Evolutionary conservation across 2,329 filamentous ascomycete species (phyloP).

Genomic region (Plectosphaerella sp.): DNA sequence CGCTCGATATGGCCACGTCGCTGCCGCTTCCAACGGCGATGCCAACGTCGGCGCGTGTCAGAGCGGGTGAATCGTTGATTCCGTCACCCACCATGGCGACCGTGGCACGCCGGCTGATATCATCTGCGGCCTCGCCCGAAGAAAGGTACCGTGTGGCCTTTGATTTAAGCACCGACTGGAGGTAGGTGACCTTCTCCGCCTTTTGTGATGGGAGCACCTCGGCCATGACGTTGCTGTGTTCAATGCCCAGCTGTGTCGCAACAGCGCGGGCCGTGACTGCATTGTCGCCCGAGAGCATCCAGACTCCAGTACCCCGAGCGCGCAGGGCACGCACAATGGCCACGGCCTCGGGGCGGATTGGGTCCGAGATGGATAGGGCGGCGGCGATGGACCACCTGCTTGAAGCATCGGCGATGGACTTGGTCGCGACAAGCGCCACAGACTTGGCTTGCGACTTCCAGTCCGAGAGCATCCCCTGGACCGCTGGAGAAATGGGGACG

Average conservation of each 20-base stretch:
- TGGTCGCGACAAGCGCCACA: conserved; percentile 53
- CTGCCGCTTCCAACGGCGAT: conserved; percentile 81
- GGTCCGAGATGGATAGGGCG: conserved; percentile 74
- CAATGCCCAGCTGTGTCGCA: conserved; percentile 71
- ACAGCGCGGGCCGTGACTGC: conserved; percentile 78
- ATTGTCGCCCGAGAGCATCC: conserved; percentile 94
- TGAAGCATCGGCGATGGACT: conserved; percentile 11
- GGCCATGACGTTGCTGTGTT: conserved; percentile 70
- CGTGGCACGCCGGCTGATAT: conserved; percentile 35
- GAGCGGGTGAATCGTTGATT: conserved; percentile 82
- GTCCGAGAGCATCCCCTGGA: conserved; percentile 33
- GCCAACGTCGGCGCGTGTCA: conserved; percentile 75
- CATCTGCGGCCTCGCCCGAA: conserved; percentile 12
- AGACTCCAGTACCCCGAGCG: conserved; percentile 65
- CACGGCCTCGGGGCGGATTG: conserved; percentile 69
- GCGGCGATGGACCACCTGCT: conserved; percentile 49
- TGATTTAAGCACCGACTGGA: conserved; percentile 49
- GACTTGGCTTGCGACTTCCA: conserved; percentile 65
- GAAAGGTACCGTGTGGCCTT: neutral
- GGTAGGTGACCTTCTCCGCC: conserved; percentile 62
- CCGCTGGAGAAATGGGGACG: conserved; percentile 31
- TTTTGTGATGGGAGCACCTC: conserved; percentile 85
- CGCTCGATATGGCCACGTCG: conserved; percentile 77
- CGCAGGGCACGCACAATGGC: conserved; percentile 62
- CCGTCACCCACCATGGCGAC: conserved; percentile 88